These are phyloP conservation scores for Biscogniauxia sp. DNA, from an alignment of 2,329 filamentous ascomycete genomes.

Conservation along the genomic window DNA sequence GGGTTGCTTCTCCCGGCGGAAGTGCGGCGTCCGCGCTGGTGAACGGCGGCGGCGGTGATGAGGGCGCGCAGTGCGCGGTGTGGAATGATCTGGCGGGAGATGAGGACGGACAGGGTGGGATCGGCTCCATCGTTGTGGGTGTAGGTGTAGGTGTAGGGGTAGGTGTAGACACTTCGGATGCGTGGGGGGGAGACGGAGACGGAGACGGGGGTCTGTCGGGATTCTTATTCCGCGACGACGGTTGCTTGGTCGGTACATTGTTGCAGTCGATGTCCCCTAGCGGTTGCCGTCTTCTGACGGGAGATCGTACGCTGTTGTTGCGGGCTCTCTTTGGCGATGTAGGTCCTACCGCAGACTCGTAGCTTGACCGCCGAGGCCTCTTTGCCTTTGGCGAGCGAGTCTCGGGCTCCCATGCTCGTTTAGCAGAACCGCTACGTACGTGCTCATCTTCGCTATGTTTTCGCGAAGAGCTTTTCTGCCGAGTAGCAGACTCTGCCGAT, in stretches of 20 bases:
- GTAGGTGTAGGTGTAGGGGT: not conserved
- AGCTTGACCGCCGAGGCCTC: slow-evolving; percentile 8
- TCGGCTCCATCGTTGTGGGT: not conserved
- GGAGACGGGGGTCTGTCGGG: not conserved
- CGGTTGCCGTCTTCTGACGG: slow-evolving; percentile 11
- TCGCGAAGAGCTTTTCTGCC: not conserved
- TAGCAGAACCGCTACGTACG: not conserved
- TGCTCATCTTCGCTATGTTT: no score
- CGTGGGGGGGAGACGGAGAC: not conserved
- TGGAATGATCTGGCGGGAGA: not conserved
- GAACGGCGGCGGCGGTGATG: not conserved
- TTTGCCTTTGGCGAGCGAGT: not conserved
- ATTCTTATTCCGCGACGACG: not conserved
- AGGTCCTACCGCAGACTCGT: slow-evolving; percentile 1
- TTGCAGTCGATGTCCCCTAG: slow-evolving; percentile 19
- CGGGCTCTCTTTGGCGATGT: not conserved
- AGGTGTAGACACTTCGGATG: not conserved
- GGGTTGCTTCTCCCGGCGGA: not conserved
- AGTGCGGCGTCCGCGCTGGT: no score
- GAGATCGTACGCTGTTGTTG: not conserved
- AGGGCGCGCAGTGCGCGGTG: not conserved
- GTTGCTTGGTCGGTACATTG: slow-evolving; percentile 1
- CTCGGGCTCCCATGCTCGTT: slow-evolving; percentile 4
- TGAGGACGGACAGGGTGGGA: not conserved
- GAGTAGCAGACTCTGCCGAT: slow-evolving; percentile 3